Evolutionary conservation across 768 basidiomycete species (phyloP).

Genomic region (Holtermanniella nyarrowii): DNA sequence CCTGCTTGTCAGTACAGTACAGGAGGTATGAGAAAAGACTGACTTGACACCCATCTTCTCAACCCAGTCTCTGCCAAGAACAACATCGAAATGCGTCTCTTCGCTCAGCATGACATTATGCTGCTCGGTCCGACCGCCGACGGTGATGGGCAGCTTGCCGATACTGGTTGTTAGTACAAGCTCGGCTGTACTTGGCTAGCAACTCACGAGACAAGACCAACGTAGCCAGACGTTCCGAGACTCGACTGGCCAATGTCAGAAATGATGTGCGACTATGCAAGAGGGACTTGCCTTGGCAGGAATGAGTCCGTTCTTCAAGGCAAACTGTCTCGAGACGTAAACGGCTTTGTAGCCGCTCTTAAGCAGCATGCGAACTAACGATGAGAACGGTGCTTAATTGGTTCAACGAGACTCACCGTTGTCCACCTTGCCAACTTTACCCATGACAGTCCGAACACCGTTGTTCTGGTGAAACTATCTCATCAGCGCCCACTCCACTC

Average conservation of each 20-base stretch:
- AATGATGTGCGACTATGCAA: background rate
- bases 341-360: slow-evolving; percentile 86
- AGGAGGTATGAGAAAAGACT: slow-evolving; percentile 5
- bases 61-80: slow-evolving; percentile 70
- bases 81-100: slow-evolving; percentile 90
- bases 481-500: slow-evolving; percentile 1
- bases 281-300: slow-evolving; percentile 52
- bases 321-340: slow-evolving; percentile 91
- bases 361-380: slow-evolving; percentile 77
- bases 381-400: background rate
- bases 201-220: slow-evolving; percentile 46
- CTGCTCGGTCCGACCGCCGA: slow-evolving; percentile 39
- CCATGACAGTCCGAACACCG: slow-evolving; percentile 84
- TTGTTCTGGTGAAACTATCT: slow-evolving; percentile 68
- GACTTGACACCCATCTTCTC: slow-evolving; percentile 58
- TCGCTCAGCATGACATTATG: slow-evolving; percentile 76
- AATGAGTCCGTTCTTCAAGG: slow-evolving; percentile 74
- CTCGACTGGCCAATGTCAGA: slow-evolving; percentile 43
- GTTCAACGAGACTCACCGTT: slow-evolving; percentile 51
- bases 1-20: slow-evolving; percentile 27
- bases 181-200: background rate
- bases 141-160: slow-evolving; percentile 76
- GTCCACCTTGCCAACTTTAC: slow-evolving; percentile 79
- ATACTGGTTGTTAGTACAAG: slow-evolving; percentile 43
- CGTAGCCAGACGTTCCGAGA: slow-evolving; percentile 88